Base-by-base conservation (phyloP, 2,329 filamentous ascomycete genomes). In the Eutypa lata region DNA sequence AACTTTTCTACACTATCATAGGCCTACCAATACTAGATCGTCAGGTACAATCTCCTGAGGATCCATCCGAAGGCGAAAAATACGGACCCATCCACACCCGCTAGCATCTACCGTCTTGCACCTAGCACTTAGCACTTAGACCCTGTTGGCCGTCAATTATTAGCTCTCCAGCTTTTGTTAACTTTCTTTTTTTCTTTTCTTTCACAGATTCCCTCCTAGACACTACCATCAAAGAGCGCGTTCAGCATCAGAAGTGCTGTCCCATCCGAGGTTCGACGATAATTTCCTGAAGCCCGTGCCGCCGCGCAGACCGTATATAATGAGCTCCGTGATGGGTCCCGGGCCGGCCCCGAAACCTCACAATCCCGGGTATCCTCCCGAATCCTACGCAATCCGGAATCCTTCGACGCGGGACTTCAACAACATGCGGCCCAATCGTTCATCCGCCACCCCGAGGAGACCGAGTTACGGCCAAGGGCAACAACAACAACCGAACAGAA, bases 181-280 rank as follows among this genome's bases (percentile, higher is more conserved):
- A 28, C 21, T 45, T 24, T 46, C 28, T 38, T 62, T 58, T 60
- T 57, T 55, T 60, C 54, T 57, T 61, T 54, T 60, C 58, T 59
- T 51, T 52, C 48, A 19, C 31, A 53, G 54, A 47, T 50, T 28
- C 55, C 48, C 48, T 43, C 26, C 51, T 49, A 55, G 56, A 50
- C 64, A 31, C 10, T n/a, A n/a, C n/a, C 26, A 65, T 42, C 61
- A 59, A 22, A 65, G 57, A 53, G 58, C 62, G 47, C 59, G 54
- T 51, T 66, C 66, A 44, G 56, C 54, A 53, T 62, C 57, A 55
- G 57, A 54, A 42, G 57, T 56, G 4, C 38, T 49, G 28, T 54
- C 43, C 45, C 59, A 53, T 49, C 51, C 57, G 40, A 55, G 53
- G 55, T 55, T 62, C 48, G 59, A 65, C 47, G 55, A 60, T 45